Conservation (phyloP, 805 yeast genomes). For the Blastobotrys muscicola region DNA sequence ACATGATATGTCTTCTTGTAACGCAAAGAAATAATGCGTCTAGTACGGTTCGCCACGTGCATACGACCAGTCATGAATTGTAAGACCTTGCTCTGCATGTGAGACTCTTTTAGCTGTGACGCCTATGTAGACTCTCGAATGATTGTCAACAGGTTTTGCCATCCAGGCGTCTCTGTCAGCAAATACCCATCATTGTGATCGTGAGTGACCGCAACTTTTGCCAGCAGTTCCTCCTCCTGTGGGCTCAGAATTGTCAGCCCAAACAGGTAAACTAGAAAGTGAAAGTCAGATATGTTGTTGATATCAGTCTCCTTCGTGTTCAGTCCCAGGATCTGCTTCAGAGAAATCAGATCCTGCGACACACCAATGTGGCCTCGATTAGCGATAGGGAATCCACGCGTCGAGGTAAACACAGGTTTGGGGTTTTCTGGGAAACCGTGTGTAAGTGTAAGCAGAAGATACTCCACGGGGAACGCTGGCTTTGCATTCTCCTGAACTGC, state of each 20-base stretch:
- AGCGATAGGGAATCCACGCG: constrained; percentile 56
- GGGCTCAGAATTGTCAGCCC: constrained; percentile 48
- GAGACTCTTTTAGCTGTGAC: not conserved
- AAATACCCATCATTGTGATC: constrained; percentile 38
- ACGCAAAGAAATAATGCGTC: too few relatives aligned
- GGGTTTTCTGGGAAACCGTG: constrained; percentile 82
- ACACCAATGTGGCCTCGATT: constrained; percentile 70
- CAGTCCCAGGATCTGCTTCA: constrained; percentile 42
- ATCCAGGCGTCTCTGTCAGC: constrained; percentile 57
- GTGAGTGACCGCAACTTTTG: constrained; percentile 37
- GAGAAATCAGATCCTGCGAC: constrained; percentile 52
- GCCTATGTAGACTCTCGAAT: constrained; percentile 17
- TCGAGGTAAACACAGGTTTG: constrained; percentile 39
- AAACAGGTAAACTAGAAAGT: constrained; percentile 51
- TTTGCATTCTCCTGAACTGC: constrained; percentile 83
- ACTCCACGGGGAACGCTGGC: constrained; percentile 91
- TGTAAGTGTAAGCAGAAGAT: constrained; percentile 71
- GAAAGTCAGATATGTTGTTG: constrained; percentile 59
- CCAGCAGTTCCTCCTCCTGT: constrained; percentile 43
- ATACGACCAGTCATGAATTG: too few relatives aligned
- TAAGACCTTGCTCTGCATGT: too few relatives aligned
- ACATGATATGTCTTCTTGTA: too few relatives aligned
- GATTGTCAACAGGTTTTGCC: constrained; percentile 70
- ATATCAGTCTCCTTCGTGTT: constrained; percentile 21
- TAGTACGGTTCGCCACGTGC: too few relatives aligned